Conservation (phyloP, 805 yeast genomes). For the Monosporozyma yasuniensis region DNA sequence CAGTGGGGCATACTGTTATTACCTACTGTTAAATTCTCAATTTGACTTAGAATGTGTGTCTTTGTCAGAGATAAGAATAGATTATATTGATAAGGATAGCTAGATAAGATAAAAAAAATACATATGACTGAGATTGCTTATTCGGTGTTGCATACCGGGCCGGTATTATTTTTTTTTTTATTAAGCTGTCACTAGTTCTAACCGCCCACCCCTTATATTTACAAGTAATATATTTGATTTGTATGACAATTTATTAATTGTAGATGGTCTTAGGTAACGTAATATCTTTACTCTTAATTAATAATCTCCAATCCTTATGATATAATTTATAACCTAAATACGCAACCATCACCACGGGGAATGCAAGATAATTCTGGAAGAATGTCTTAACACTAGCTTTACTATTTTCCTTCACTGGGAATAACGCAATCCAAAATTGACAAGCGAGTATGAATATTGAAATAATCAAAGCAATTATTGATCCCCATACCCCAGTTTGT, state of each 20-base stretch:
- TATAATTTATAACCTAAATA: conserved; percentile 40
- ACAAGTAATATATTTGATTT: too few relatives aligned
- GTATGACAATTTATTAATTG: too few relatives aligned
- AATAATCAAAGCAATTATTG: conserved; percentile 43
- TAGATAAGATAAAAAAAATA: too few relatives aligned
- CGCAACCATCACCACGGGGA: conserved; percentile 36
- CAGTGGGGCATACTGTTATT: too few relatives aligned
- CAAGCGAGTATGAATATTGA: conserved; percentile 47
- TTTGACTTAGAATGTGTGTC: too few relatives aligned
- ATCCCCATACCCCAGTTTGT: conserved; percentile 50
- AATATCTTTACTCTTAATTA: conserved; percentile 37
- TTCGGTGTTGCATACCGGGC: too few relatives aligned
- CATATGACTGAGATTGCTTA: too few relatives aligned
- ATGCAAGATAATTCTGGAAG: conserved; percentile 45
- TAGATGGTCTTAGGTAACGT: conserved; percentile 31
- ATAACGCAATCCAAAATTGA: conserved; percentile 67
- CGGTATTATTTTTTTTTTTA: too few relatives aligned
- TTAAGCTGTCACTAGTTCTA: not conserved
- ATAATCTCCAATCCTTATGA: conserved; percentile 25
- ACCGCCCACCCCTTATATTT: not conserved
- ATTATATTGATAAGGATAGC: too few relatives aligned
- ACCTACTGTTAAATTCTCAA: too few relatives aligned
- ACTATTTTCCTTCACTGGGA: conserved; percentile 36
- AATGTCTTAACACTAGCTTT: conserved; percentile 32
- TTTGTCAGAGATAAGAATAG: too few relatives aligned